Percentiles rank a stretch among this genome's conserved stretches.
Conservation (phyloP, 2,329 filamentous ascomycete species). For the Zymoseptoria brevis region DNA sequence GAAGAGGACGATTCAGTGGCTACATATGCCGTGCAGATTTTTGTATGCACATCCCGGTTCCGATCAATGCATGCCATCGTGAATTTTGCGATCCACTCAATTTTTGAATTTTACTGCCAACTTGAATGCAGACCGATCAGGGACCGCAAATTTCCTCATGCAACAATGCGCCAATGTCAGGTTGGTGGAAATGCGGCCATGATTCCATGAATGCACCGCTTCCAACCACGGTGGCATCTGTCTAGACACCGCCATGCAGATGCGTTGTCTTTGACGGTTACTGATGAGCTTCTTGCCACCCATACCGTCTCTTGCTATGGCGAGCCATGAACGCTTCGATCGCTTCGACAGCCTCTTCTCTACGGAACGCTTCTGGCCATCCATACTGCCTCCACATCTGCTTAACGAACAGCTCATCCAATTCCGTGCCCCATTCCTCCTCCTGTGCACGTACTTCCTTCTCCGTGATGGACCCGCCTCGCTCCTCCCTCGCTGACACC, state of each 20-base stretch:
- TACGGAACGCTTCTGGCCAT: neutral
- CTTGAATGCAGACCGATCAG: neutral
- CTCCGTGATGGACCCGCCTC: neutral
- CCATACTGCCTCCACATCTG: neutral
- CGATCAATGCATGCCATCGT: neutral
- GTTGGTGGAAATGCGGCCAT: neutral
- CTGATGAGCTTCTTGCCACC: neutral
- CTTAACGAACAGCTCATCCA: conserved; percentile 2
- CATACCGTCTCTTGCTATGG: neutral
- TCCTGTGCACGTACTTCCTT: neutral
- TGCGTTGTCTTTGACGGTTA: neutral
- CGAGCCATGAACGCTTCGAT: neutral
- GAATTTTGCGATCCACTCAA: neutral
- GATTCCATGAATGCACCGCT: neutral
- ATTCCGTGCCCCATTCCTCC: neutral
- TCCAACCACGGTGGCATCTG: neutral
- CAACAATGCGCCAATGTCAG: neutral
- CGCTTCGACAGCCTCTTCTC: neutral
- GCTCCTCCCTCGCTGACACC: neutral
- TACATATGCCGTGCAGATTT: neutral
- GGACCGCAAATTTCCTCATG: neutral
- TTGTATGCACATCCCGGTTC: neutral
- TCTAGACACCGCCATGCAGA: neutral
- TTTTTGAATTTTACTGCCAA: neutral
- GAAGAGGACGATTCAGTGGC: neutral